Base-by-base conservation (phyloP, 306 rosid genomes). In the Cucumis cinereus region DNA sequence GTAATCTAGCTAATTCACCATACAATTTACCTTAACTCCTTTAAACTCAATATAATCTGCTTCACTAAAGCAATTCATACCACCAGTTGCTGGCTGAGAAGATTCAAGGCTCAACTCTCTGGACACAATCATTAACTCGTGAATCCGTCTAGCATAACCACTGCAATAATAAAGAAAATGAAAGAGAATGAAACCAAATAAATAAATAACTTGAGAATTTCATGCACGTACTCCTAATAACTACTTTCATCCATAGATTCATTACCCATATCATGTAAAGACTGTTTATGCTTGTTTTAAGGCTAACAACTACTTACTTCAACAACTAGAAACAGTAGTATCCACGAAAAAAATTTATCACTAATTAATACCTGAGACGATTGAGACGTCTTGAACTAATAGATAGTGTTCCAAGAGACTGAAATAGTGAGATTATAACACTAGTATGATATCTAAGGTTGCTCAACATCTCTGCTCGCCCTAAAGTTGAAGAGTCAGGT, bases 391-490 rank as follows among this genome's bases (percentile, higher is more conserved):
- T 87, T 79, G 98, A 88, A 84, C 99, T 92, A 78, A 92, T 89
- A 72, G 99, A 92, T 72, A 95, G 98, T 69, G 98, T 90, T 82
- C 97, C 97, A 61, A 95, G 85, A 74, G 99, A 95, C 87, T 92
- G 97, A 82, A 92, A 95, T 77, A 95, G 81, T 64, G 99, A 95
- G 71, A 92, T 86, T 63, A 95, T 90, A 81, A 95, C 99, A 82
- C 99, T 95, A 8, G 99, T 95, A 81, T 95, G 99, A 85, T 95
- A 95, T 92, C 99, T 92, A 70, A 95, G 85, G 82, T 95, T 95
- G 91, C 99, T 95, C 68, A 95, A 86, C 99, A 95, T 95, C 92
- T 92, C 96, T 8, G 99, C 99, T 28, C 99, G 98, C 78, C 96
- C 99, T 85, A 95, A 84, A 79, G 97, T 95, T 87, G 99, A 92